Evolutionary conservation across 176 grass and related monocot species (phyloP), one percentile per base, ranked within the genome.

Genomic region (Aegilops umbellulata): DNA sequence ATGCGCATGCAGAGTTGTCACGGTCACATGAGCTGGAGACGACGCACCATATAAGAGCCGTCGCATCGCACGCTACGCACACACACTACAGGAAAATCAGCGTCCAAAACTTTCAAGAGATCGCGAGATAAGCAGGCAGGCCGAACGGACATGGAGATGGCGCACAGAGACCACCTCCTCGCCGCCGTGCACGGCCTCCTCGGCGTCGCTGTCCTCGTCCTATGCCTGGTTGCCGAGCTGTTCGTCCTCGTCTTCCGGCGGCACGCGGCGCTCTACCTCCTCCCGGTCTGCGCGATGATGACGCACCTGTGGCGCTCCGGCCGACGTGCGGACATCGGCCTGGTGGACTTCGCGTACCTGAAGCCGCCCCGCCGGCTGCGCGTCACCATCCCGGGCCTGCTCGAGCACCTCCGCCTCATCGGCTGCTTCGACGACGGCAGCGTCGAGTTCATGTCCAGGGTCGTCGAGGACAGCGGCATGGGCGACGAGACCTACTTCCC

Each of bases 401-500:
- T 76, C 25, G 73, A 76, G 41, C 73, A 76, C 44, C 16, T 76
- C 44, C 73, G 73, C 42, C 42, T 76, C 42, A 51, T 76, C 73
- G 73, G 44, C 73, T 76, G 73, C 25, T 76, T 76, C 44, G 44
- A 76, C 73, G 44, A 53, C 25, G 15, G 15, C 44, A 76, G 73
- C 44, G 44, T 76, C 14, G 44, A 76, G 44, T 76, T 76, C 44
- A 76, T 76, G 73, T 53, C 44, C 41, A 25, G 41, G 44, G 44
- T 53, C 25, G 16, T 76, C 73, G 44, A 76, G 73, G 73, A 26
- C 42, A 51, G 73, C 44, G 73, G 73, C 73, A 76, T 76, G 73
- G 25, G 73, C 44, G 42, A 76, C 15, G 25, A 76, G 73, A 76
- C 73, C 15, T 76, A 76, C 73, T 76, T 76, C 44, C 73, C 73